Evolutionary conservation across 345 rosid species (phyloP).

Genomic region (Aquilaria yunnanensis): DNA sequence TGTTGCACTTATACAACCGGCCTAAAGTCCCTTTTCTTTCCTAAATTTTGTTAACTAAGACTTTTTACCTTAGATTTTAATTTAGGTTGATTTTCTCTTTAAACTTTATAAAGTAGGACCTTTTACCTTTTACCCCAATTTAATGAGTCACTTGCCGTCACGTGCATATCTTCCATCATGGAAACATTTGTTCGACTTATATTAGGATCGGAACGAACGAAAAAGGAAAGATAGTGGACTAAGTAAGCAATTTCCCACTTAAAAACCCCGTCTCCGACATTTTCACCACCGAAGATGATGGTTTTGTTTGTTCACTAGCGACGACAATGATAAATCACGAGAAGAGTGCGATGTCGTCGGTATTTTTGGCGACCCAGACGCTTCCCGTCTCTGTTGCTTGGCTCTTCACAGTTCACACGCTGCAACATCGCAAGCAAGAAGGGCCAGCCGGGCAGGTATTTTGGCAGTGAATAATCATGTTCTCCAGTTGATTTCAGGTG

Average conservation of each 20-base stretch:
- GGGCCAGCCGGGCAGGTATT: constrained; percentile 94
- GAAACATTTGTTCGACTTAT: too few relatives aligned
- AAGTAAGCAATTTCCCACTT: constrained; percentile 15
- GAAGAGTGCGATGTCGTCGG: constrained; percentile 96
- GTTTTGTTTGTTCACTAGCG: constrained; percentile 15
- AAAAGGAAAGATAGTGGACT: too few relatives aligned
- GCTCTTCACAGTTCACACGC: constrained; percentile 91
- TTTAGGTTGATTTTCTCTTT: too few relatives aligned
- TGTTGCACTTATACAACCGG: too few relatives aligned
- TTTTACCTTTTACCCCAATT: too few relatives aligned
- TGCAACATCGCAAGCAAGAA: constrained; percentile 92
- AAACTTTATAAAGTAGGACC: too few relatives aligned
- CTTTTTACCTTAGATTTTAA: too few relatives aligned
- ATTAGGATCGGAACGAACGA: too few relatives aligned
- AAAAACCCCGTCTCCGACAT: constrained; percentile 34
- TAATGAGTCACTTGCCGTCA: too few relatives aligned
- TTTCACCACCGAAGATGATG: constrained; percentile 16
- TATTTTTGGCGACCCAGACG: constrained; percentile 77
- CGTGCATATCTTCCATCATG: too few relatives aligned
- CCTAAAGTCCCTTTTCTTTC: too few relatives aligned
- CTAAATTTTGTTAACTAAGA: too few relatives aligned
- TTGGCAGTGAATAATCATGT: constrained; percentile 65
- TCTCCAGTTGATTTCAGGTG: constrained; percentile 71
- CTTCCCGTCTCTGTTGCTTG: constrained; percentile 78
- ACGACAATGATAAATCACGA: constrained; percentile 61